A percentile compares a stretch with the other conserved stretches of the same genome.
These are phyloP conservation scores for Cordyceps cicadae DNA, from an alignment of 2,329 filamentous ascomycete genomes.

Conservation along the genomic window DNA sequence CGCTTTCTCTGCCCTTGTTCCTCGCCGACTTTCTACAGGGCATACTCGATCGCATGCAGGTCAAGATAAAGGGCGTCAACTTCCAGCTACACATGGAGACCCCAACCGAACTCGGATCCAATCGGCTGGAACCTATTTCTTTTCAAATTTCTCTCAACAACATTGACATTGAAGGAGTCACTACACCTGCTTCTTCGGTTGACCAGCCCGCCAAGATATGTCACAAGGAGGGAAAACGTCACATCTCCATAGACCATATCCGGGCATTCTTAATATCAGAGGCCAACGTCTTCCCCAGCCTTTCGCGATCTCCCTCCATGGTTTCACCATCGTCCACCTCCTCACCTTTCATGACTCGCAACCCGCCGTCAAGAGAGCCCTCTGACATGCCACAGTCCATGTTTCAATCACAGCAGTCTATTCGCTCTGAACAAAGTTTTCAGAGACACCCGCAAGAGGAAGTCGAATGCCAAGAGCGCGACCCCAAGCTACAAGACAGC, in stretches of 20 bases:
- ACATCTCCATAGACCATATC: conserved; percentile 55
- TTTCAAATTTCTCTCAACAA: conserved; percentile 57
- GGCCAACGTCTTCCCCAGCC: conserved; percentile 53
- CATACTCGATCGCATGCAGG: conserved; percentile 61
- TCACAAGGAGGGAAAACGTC: conserved; percentile 56
- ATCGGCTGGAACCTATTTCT: conserved; percentile 47
- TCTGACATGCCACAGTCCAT: conserved; percentile 14
- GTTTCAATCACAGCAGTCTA: conserved; percentile 18
- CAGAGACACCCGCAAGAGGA: conserved; percentile 17
- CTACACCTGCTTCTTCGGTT: conserved; percentile 27
- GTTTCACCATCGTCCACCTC: conserved; percentile 33
- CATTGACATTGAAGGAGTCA: conserved; percentile 61
- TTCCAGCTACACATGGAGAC: conserved; percentile 58
- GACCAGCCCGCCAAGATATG: conserved; percentile 28
- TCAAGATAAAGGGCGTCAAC: conserved; percentile 56
- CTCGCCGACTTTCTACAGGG: conserved; percentile 66
- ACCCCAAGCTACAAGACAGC: conserved; percentile 36
- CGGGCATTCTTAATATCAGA: conserved; percentile 60
- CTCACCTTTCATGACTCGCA: conserved; percentile 42
- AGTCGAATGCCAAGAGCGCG: conserved; percentile 17
- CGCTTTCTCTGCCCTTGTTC: conserved; percentile 60
- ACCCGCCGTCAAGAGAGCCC: conserved; percentile 25
- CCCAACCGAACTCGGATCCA: conserved; percentile 38
- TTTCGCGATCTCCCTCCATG: conserved; percentile 50
- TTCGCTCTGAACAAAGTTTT: conserved; percentile 9